These are phyloP conservation scores for Microcos paniculata DNA, from an alignment of 345 rosid genomes.

Conservation along the genomic window DNA sequence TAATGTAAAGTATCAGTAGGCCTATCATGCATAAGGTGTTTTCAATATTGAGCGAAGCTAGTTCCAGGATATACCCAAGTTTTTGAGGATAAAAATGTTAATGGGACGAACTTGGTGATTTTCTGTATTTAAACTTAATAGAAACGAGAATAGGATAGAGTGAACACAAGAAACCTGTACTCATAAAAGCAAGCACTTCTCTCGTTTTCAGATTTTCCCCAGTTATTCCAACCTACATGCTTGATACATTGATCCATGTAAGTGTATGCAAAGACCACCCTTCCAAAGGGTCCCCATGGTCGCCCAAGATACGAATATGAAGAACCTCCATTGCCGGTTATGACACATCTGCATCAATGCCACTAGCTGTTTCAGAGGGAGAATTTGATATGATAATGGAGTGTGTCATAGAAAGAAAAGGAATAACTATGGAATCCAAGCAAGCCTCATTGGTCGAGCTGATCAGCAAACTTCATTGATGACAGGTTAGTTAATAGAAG, in stretches of 20 bases:
- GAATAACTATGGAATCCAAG: background rate
- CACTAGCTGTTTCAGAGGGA: background rate
- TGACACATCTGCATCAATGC: slow-evolving; percentile 67
- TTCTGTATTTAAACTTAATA: background rate
- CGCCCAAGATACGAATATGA: slow-evolving; percentile 75
- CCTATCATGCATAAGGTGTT: background rate
- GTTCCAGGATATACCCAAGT: background rate
- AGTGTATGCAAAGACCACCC: slow-evolving; percentile 81
- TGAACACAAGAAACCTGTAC: slow-evolving; percentile 53
- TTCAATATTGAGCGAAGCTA: background rate
- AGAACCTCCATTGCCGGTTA: slow-evolving; percentile 76
- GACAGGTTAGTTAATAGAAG: background rate
- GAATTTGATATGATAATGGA: background rate
- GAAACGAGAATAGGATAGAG: background rate
- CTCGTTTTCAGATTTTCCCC: slow-evolving; percentile 91
- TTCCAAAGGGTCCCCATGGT: slow-evolving; percentile 97
- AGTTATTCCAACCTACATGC: slow-evolving; percentile 81
- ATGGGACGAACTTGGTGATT: background rate
- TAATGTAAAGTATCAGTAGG: background rate
- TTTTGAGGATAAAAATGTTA: background rate
- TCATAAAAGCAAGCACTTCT: slow-evolving; percentile 96
- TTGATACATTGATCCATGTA: slow-evolving; percentile 78
- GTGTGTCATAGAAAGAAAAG: background rate
- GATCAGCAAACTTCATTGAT: background rate
- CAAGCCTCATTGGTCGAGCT: background rate